A percentile compares a stretch with the other conserved stretches of the same genome.
Conservation (phyloP, 371 early-diverging fungal genomes). For the Zychaea mexicana region DNA sequence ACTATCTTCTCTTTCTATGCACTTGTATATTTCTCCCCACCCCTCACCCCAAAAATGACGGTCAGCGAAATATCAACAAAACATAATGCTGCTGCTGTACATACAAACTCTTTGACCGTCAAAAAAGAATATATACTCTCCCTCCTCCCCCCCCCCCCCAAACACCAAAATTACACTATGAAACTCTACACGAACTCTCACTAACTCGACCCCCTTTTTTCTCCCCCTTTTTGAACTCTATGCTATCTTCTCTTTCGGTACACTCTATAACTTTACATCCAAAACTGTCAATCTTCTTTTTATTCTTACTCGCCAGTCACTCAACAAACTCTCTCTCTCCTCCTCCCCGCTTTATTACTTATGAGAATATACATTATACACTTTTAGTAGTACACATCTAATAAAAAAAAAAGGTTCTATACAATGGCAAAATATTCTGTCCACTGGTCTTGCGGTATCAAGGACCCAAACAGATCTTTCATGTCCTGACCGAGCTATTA, state of each 20-base stretch:
- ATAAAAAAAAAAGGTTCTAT: no score
- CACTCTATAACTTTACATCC: not conserved
- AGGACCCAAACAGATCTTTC: conserved; percentile 44
- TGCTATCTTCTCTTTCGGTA: not conserved
- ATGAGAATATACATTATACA: not conserved
- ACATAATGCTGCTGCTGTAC: conserved; percentile 5
- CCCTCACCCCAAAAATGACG: not conserved
- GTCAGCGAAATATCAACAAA: not conserved
- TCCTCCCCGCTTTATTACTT: not conserved
- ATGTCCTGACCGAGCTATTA: conserved; percentile 39
- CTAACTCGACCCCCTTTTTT: not conserved
- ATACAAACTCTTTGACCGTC: not conserved
- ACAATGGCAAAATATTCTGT: conserved; percentile 27
- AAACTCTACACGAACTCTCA: not conserved
- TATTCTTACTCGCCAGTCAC: no score
- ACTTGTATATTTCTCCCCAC: not conserved
- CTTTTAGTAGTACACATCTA: not conserved
- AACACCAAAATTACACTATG: not conserved
- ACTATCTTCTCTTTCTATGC: not conserved
- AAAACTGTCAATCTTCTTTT: not conserved
- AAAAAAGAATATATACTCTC: not conserved
- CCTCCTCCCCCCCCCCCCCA: no score
- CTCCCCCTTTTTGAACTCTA: not conserved
- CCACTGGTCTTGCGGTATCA: conserved; percentile 48
- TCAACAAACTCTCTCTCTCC: no score